These are phyloP conservation scores for Alternaria sp. DNA, from an alignment of 2,329 filamentous ascomycete genomes.

Conservation along the genomic window DNA sequence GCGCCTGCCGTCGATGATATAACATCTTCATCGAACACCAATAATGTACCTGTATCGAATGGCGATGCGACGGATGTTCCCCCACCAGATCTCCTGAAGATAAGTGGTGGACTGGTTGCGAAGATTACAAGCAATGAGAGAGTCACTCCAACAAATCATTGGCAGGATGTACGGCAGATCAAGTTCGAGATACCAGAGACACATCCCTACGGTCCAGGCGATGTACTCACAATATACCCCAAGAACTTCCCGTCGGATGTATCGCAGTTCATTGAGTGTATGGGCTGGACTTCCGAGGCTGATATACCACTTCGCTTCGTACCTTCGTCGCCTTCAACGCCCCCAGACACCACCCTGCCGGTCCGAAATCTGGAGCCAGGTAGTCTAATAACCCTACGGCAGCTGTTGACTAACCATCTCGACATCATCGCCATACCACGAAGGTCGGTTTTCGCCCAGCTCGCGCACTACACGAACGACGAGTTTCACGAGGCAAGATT, in stretches of 20 bases:
- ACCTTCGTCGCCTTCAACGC: slow-evolving; percentile 36
- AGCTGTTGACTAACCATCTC: slow-evolving; percentile 79
- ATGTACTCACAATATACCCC: slow-evolving; percentile 81
- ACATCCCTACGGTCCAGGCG: slow-evolving; percentile 70
- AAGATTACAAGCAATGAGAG: slow-evolving; percentile 70
- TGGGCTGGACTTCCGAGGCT: slow-evolving; percentile 78
- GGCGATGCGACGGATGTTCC: slow-evolving; percentile 28
- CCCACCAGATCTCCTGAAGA: slow-evolving; percentile 59
- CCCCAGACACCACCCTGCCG: slow-evolving; percentile 47
- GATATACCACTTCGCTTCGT: slow-evolving; percentile 69
- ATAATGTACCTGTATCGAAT: not conserved
- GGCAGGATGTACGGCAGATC: slow-evolving; percentile 92
- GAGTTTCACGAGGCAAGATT: slow-evolving; percentile 79
- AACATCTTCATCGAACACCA: not conserved
- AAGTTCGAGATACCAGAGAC: slow-evolving; percentile 58
- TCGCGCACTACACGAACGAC: slow-evolving; percentile 77
- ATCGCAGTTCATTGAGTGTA: slow-evolving; percentile 75
- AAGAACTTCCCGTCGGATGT: slow-evolving; percentile 87
- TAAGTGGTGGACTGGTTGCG: slow-evolving; percentile 64
- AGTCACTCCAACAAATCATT: slow-evolving; percentile 77
- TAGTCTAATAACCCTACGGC: slow-evolving; percentile 68
- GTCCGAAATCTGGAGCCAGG: slow-evolving; percentile 48
- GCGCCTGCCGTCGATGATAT: slow-evolving; percentile 41
- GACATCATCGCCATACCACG: slow-evolving; percentile 91
- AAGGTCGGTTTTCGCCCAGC: slow-evolving; percentile 80